phyloP scores from a whole-genome alignment of 331 rosid genomes.

The Cydonia oblonga region DNA sequence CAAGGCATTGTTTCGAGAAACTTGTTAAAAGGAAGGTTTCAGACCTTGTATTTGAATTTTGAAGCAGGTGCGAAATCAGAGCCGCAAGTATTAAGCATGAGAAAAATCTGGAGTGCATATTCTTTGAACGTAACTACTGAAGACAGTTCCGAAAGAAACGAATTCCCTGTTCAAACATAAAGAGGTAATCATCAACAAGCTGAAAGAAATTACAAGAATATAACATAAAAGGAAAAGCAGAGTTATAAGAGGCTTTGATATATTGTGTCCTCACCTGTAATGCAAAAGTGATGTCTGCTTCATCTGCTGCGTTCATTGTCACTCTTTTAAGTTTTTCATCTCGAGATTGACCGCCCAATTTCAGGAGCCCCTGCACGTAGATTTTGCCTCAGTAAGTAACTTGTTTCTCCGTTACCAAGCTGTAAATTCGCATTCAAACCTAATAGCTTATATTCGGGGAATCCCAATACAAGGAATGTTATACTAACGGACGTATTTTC shows the following conservation, averaged over 20 bases:
- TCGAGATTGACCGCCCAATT: slow-evolving; percentile 57
- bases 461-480: background rate
- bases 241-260: background rate
- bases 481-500: background rate
- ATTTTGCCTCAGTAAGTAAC: slow-evolving; percentile 6
- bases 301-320: slow-evolving; percentile 51
- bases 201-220: background rate
- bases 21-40: background rate
- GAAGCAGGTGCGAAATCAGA: background rate
- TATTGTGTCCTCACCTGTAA: slow-evolving; percentile 43
- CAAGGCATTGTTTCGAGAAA: background rate
- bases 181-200: background rate
- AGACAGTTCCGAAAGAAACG: slow-evolving; percentile 79
- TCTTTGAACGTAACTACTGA: slow-evolving; percentile 23
- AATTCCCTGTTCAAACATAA: slow-evolving; percentile 56
- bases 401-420: background rate
- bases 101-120: background rate
- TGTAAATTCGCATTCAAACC: background rate
- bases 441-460: background rate
- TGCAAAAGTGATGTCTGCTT: slow-evolving; percentile 71
- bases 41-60: slow-evolving; percentile 22
- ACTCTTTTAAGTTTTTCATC: slow-evolving; percentile 66
- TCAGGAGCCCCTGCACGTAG: slow-evolving; percentile 65
- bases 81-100: slow-evolving; percentile 9
- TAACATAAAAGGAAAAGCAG: background rate